phyloP scores from a whole-genome alignment of 495 filamentous ascomycete species.

The Penicillium arizonense region DNA sequence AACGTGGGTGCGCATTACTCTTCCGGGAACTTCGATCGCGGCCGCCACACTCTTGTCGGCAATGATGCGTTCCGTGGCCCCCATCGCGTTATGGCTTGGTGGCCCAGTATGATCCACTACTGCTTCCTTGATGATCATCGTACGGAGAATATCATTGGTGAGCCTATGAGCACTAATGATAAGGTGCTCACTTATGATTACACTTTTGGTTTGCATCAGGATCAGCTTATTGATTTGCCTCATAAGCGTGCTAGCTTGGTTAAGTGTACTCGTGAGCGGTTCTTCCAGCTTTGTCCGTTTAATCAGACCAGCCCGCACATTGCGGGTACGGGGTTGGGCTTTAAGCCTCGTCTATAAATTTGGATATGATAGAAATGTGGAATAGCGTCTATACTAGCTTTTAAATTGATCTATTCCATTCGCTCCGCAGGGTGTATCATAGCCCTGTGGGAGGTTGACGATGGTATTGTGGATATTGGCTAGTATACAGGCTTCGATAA shows the following conservation, averaged over 20 bases:
- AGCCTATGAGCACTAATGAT: slow-evolving; percentile 57
- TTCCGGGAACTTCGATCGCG: slow-evolving; percentile 58
- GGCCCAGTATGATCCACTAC: slow-evolving; percentile 65
- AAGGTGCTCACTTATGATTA: slow-evolving; percentile 60
- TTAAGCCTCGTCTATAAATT: slow-evolving; percentile 13
- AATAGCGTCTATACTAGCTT: not conserved
- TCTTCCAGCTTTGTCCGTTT: slow-evolving; percentile 62
- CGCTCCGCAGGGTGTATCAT: slow-evolving; percentile 61
- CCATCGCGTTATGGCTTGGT: slow-evolving; percentile 64
- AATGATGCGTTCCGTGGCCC: slow-evolving; percentile 60
- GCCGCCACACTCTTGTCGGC: slow-evolving; percentile 63
- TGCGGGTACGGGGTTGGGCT: slow-evolving; percentile 16
- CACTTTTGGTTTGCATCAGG: slow-evolving; percentile 56
- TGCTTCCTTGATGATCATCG: slow-evolving; percentile 64
- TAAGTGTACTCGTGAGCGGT: slow-evolving; percentile 55
- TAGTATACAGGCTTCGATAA: slow-evolving; percentile 53
- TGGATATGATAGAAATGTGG: not conserved
- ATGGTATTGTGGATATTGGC: slow-evolving; percentile 61
- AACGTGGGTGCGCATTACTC: slow-evolving; percentile 59
- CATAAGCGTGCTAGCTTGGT: slow-evolving; percentile 60
- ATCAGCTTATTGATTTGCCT: slow-evolving; percentile 59
- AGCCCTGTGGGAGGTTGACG: slow-evolving; percentile 54
- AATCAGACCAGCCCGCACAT: slow-evolving; percentile 16
- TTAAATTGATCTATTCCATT: slow-evolving; percentile 38
- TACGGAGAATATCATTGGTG: slow-evolving; percentile 58